Conservation (phyloP, 129 eudicot species). For the Chrysanthemum seticuspe region DNA sequence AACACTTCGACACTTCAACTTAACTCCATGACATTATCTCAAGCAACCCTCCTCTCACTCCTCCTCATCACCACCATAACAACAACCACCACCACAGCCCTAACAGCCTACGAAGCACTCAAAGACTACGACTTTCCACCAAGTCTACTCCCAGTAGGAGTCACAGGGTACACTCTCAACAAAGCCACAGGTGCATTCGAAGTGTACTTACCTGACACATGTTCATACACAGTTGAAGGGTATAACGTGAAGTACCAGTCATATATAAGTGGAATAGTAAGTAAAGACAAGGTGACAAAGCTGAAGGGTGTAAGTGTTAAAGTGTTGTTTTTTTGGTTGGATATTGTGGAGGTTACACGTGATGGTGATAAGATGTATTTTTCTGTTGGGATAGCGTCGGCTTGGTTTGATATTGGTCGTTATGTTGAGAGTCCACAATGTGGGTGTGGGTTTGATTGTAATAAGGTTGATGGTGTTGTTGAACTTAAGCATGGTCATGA, state of each 20-base stretch:
- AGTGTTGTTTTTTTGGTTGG: slow-evolving; percentile 60
- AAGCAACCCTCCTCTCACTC: slow-evolving; percentile 10
- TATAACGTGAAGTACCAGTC: slow-evolving; percentile 45
- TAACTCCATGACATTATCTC: slow-evolving; percentile 23
- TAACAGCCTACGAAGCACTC: slow-evolving; percentile 46
- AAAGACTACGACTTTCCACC: slow-evolving; percentile 48
- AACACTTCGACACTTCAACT: slow-evolving; percentile 5
- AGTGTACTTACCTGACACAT: slow-evolving; percentile 40
- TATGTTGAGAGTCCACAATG: slow-evolving; percentile 74
- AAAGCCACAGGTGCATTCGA: slow-evolving; percentile 50
- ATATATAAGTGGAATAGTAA: slow-evolving; percentile 50
- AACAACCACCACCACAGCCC: slow-evolving; percentile 7
- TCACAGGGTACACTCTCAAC: slow-evolving; percentile 56
- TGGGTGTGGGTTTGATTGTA: slow-evolving; percentile 90
- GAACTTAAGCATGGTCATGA: background rate
- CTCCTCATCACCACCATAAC: slow-evolving; percentile 16
- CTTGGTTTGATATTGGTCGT: slow-evolving; percentile 45
- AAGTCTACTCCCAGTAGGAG: slow-evolving; percentile 61
- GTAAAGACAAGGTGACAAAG: slow-evolving; percentile 33
- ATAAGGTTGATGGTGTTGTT: slow-evolving; percentile 2
- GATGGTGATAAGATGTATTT: slow-evolving; percentile 52
- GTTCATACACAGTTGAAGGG: slow-evolving; percentile 53
- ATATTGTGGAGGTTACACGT: slow-evolving; percentile 48
- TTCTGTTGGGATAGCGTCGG: slow-evolving; percentile 68
- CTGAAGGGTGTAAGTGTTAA: slow-evolving; percentile 63